A percentile compares a stretch with the other conserved stretches of the same genome.
Conservation (phyloP, 148 eudicot species). For the Rhododendron ferrugineum region DNA sequence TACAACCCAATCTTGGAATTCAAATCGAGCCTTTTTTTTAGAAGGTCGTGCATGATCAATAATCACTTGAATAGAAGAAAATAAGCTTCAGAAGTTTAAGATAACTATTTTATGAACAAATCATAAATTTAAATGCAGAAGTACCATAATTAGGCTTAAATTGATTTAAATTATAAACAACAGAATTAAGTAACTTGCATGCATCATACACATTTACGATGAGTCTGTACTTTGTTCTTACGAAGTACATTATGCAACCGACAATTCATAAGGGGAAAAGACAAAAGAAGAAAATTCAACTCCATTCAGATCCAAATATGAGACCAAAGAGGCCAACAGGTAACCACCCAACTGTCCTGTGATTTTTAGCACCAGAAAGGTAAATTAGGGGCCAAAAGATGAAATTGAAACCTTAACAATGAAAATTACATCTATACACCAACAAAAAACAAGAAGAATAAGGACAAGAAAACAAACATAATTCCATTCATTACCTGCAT, state of each 20-base stretch:
- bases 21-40: too few species aligned
- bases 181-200: background rate
- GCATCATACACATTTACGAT: background rate
- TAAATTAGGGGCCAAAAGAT: background rate
- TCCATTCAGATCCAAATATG: background rate
- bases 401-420: background rate
- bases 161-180: background rate
- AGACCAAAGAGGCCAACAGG: background rate
- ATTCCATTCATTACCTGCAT: constrained; percentile 36
- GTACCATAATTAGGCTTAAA: background rate
- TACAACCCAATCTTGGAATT: background rate
- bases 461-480: background rate
- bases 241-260: background rate
- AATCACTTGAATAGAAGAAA: background rate
- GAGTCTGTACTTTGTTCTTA: background rate
- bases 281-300: background rate
- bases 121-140: background rate
- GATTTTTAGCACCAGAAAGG: background rate
- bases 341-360: background rate
- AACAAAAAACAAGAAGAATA: background rate
- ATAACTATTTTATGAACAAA: background rate
- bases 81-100: background rate
- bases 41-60: background rate
- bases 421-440: background rate
- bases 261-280: background rate